Evolutionary conservation across 306 rosid genomes (phyloP).

Genomic region (Sophora flavescens): DNA sequence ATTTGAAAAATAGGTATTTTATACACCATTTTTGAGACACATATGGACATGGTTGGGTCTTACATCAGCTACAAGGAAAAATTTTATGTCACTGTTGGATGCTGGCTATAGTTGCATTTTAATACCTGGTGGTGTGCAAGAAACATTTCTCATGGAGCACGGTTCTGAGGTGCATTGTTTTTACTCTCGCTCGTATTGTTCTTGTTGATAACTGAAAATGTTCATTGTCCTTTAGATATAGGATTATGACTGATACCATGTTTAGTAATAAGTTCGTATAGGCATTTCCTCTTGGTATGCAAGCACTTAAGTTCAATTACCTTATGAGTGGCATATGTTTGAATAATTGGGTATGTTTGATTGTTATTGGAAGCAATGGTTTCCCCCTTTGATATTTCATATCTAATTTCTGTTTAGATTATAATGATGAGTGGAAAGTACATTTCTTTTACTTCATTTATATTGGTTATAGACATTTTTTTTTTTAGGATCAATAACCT

Average conservation of each 20-base stretch:
- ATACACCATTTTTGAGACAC: slow-evolving; percentile 92
- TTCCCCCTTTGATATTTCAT: too few relatives aligned
- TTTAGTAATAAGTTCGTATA: slow-evolving; percentile 29
- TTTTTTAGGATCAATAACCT: background rate
- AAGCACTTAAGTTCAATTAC: background rate
- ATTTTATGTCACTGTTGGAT: slow-evolving; percentile 64
- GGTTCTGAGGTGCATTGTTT: slow-evolving; percentile 70
- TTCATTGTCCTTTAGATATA: slow-evolving; percentile 16
- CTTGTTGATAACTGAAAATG: slow-evolving; percentile 29
- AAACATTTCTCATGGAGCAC: slow-evolving; percentile 78
- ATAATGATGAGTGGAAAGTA: too few relatives aligned
- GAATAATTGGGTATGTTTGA: background rate
- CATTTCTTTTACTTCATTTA: too few relatives aligned
- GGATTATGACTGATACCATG: background rate
- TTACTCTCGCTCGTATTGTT: slow-evolving; percentile 10
- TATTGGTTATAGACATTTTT: too few relatives aligned
- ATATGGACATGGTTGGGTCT: slow-evolving; percentile 99
- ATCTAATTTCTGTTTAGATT: too few relatives aligned
- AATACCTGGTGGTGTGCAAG: slow-evolving; percentile 98
- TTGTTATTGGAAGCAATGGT: background rate
- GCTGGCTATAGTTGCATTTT: slow-evolving; percentile 88
- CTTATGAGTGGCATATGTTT: slow-evolving; percentile 22
- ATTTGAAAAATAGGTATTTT: slow-evolving; percentile 69
- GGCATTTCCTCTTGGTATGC: slow-evolving; percentile 11
- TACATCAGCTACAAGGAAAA: slow-evolving; percentile 71